phyloP scores from a whole-genome alignment of 345 rosid species.

The Sisymbrium irio region DNA sequence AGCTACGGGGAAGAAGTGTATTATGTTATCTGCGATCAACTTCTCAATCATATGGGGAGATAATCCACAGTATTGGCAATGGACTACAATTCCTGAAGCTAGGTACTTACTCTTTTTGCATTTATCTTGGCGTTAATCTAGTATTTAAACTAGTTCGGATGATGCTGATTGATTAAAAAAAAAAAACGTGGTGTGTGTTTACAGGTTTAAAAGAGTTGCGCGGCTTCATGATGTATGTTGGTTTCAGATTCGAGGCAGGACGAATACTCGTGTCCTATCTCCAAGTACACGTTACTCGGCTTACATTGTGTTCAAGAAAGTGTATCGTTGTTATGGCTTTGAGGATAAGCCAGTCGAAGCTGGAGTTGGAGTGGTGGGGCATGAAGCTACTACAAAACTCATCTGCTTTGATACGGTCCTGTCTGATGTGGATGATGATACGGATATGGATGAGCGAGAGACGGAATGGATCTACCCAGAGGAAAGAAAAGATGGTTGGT shows the following conservation, averaged over 20 bases:
- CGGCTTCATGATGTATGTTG: not conserved
- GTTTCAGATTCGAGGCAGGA: slow-evolving; percentile 20
- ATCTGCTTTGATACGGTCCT: slow-evolving; percentile 14
- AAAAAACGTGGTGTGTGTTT: not conserved
- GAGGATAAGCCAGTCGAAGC: slow-evolving; percentile 6
- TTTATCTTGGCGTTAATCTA: not conserved
- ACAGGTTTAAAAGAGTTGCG: slow-evolving; percentile 5
- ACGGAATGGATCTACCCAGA: not conserved
- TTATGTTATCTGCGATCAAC: slow-evolving; percentile 11
- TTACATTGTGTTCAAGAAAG: slow-evolving; percentile 21
- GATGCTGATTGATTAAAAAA: not conserved
- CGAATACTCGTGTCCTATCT: not conserved
- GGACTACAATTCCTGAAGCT: slow-evolving; percentile 9
- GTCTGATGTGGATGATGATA: no score
- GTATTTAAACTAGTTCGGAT: not conserved
- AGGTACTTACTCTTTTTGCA: not conserved
- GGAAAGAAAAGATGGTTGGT: not conserved
- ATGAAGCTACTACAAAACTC: not conserved
- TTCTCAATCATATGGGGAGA: slow-evolving; percentile 19
- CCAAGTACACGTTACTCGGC: slow-evolving; percentile 23
- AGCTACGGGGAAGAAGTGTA: slow-evolving; percentile 22
- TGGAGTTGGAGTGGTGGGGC: slow-evolving; percentile 22
- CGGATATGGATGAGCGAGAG: not conserved
- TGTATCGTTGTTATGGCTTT: not conserved
- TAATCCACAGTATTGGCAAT: not conserved